phyloP scores from a whole-genome alignment of 768 basidiomycete genomes.

The Xerocomellus chrysenteron region DNA sequence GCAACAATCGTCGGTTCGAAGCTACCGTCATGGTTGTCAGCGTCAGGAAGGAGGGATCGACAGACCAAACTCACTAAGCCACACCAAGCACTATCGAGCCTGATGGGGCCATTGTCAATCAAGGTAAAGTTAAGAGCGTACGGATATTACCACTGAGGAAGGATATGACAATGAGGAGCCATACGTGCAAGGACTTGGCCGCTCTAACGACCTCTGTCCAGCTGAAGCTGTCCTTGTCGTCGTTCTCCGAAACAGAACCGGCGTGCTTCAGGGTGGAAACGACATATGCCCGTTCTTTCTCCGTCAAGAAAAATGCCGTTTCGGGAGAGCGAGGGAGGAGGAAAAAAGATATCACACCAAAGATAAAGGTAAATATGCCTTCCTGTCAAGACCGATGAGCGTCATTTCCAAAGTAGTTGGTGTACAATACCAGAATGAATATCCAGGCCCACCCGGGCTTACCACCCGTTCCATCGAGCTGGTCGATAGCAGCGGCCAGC shows the following conservation, averaged over 20 bases:
- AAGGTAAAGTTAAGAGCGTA: neutral
- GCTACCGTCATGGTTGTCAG: slow-evolving; percentile 42
- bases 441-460: slow-evolving; percentile 64
- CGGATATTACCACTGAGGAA: slow-evolving; percentile 48
- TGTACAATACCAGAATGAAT: slow-evolving; percentile 44
- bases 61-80: slow-evolving; percentile 23
- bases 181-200: slow-evolving; percentile 53
- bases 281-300: slow-evolving; percentile 50
- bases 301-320: slow-evolving; percentile 49
- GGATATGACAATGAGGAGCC: slow-evolving; percentile 47
- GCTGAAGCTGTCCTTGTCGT: slow-evolving; percentile 46
- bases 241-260: slow-evolving; percentile 39
- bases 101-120: slow-evolving; percentile 5
- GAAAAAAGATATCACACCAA: slow-evolving; percentile 52
- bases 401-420: neutral
- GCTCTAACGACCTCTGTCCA: slow-evolving; percentile 55
- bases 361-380: slow-evolving; percentile 60
- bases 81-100: slow-evolving; percentile 20
- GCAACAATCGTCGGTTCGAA: slow-evolving; percentile 72
- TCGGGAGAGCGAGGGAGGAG: slow-evolving; percentile 46
- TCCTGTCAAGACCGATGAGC: slow-evolving; percentile 33
- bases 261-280: slow-evolving; percentile 21
- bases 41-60: slow-evolving; percentile 25
- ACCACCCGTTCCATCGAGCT: slow-evolving; percentile 53
- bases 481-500: slow-evolving; percentile 57